Evolutionary conservation across 495 filamentous ascomycete genomes (phyloP), one percentile per base, ranked within the genome.

Genomic region (Astrocystis sublimbata): DNA sequence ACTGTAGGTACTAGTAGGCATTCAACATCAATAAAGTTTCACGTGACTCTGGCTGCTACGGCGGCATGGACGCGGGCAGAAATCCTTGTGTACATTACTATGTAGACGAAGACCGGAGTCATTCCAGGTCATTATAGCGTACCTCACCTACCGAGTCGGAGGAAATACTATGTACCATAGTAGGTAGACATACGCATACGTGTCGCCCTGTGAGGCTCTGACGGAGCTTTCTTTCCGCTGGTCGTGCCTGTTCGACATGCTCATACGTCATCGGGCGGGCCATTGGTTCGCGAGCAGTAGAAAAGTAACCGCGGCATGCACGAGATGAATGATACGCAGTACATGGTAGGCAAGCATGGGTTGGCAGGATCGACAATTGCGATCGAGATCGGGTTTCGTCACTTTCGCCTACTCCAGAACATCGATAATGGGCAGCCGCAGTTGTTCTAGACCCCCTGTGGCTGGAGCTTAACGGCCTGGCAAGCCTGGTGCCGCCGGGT

Each of bases 201-300:
- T 31, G 31, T 57, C n/a, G n/a, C n/a, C n/a, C n/a, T n/a, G n/a
- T 57, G 57, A 60, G 57, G 57, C 57, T 60, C 43, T 31, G 9
- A 17, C 57, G 57, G 57, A 60, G 43, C 57, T 24, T 49, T 40
- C n/a, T 24, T 33, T 60, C 57, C 57, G 57, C 40, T 17, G 7
- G 17, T 13, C 2, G 3, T 19, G 6, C 12, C 10, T 7, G 1
- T 21, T 17, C 26, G 1, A 3, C 12, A 4, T 7, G 1, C 15
- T 17, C 26, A 0, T 43, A 57, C 47, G 36, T 52, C 33, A 41
- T 43, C 52, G 21, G 8, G 21, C 15, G 5, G 9, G 21, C 33
- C 24, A 46, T 52, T 26, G 26, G 36, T 15, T 36, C 26, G 5
- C 38, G 30, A 35, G 9, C 6, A 5, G 6, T 26, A 4, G 6